phyloP scores from a whole-genome alignment of 2,329 filamentous ascomycete species.

The Endocalyx cinctus region DNA sequence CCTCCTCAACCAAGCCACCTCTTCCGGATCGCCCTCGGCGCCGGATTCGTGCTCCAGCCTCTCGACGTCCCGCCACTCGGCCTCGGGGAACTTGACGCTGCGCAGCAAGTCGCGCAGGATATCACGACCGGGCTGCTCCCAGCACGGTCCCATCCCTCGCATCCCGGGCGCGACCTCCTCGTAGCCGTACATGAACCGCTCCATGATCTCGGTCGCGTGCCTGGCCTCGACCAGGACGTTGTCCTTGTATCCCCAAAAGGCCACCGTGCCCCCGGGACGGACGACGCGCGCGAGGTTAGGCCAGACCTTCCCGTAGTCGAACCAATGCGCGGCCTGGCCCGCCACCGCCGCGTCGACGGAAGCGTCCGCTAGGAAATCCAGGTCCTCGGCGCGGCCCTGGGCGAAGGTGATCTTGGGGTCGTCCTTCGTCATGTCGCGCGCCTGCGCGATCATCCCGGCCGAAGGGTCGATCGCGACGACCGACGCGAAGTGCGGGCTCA shows the following conservation, averaged over 20 bases:
- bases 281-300: constrained; percentile 50
- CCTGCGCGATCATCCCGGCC: constrained; percentile 51
- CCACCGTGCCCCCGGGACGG: constrained; percentile 52
- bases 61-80: constrained; percentile 47
- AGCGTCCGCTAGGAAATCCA: constrained; percentile 43
- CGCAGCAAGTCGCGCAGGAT: constrained; percentile 48
- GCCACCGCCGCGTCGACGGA: constrained; percentile 48
- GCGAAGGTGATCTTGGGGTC: constrained; percentile 43
- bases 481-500: constrained; percentile 47
- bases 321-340: constrained; percentile 63
- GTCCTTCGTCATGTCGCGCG: constrained; percentile 34
- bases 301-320: constrained; percentile 53
- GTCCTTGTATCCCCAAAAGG: constrained; percentile 64
- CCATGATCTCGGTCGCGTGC: constrained; percentile 47
- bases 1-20: constrained; percentile 47
- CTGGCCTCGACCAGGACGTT: constrained; percentile 53
- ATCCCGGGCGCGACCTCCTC: constrained; percentile 39
- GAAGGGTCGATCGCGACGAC: constrained; percentile 55
- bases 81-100: constrained; percentile 46
- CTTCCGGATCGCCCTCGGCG: constrained; percentile 30
- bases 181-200: constrained; percentile 50
- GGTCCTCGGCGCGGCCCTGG: constrained; percentile 48
- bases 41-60: constrained; percentile 56
- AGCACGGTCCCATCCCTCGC: constrained; percentile 52
- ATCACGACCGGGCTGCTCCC: constrained; percentile 56